Base-by-base conservation (phyloP, 805 yeast genomes). In the Teunomyces cretensis region DNA sequence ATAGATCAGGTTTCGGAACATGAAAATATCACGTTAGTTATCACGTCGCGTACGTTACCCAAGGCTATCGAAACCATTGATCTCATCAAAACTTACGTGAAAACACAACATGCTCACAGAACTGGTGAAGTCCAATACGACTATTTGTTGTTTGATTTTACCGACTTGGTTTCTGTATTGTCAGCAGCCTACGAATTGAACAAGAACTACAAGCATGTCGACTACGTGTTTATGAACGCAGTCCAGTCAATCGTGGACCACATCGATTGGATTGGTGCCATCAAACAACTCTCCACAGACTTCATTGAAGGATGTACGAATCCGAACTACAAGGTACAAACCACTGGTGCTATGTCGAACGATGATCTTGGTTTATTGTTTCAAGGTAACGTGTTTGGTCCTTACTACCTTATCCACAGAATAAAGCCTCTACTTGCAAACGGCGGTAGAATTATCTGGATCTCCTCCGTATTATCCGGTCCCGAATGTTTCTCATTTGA, bases 321-420 rank as follows among this genome's bases (percentile, higher is more conserved):
- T 47, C 97, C 97, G 7, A 81, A 83, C 1, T 91, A 87, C 67
- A 90, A 92, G 65, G 76, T 86, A 31, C 98, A 94, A 71, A 74
- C 78, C 46, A 75, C 80, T 13, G 97, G 97, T 3, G 83, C 84
- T 19, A 81, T 78, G 57, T 80, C 96, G 1, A 62, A 58, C 14
- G 99, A 94, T 64, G 90, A 80, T 0, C 55, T 92, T 72, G 97
- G 98, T 1, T 68, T 86, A 26, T 89, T 90, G 3, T 94, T 92
- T 70, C 96, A 94, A 65, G 95, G 94, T 4, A 94, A 94, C 60
- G 96, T 92, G n/a, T 88, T 94, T 67, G 96, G 96, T 0, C 98
- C 98, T 2, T 91, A 87, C 68, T 94, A 83, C 63, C 68, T 94
- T 43, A 74, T 91, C 43, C 87, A 86, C 53, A 82, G 79, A 50